Percentiles rank a stretch among this genome's conserved stretches.
Evolutionary conservation across 2,329 filamentous ascomycete species (phyloP).

Genomic region (Apiospora hydei): DNA sequence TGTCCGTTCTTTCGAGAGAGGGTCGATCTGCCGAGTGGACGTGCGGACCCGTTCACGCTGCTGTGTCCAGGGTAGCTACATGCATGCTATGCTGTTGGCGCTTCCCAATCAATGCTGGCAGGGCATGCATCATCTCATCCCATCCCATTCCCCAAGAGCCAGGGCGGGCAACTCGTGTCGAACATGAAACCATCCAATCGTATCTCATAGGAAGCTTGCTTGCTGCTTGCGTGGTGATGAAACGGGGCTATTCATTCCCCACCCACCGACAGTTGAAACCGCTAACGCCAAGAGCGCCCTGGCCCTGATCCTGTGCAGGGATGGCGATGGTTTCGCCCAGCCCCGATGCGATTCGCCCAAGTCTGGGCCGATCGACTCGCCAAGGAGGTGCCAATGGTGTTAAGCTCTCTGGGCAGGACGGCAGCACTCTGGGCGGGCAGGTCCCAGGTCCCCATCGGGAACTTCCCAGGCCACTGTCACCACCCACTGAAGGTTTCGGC

Average conservation of each 20-base stretch:
- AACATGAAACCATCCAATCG: constrained; percentile 8
- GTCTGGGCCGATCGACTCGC: background rate
- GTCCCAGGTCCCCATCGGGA: too few species aligned
- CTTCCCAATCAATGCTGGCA: too few species aligned
- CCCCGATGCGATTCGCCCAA: constrained; percentile 1
- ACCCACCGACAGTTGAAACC: constrained; percentile 1
- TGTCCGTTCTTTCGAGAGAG: too few species aligned
- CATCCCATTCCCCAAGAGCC: too few species aligned
- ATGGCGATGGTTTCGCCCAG: background rate
- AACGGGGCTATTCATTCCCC: constrained; percentile 11
- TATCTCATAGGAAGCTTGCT: background rate
- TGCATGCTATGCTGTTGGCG: too few species aligned
- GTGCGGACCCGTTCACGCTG: too few species aligned
- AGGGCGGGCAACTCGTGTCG: background rate
- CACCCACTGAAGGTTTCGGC: background rate
- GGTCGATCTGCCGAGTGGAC: background rate
- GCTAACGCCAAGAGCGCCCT: background rate
- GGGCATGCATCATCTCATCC: too few species aligned
- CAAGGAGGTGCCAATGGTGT: background rate
- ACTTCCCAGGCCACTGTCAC: background rate
- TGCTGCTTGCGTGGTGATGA: background rate
- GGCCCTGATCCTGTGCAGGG: background rate
- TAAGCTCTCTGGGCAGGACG: background rate
- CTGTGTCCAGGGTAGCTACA: too few species aligned
- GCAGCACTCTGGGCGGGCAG: too few species aligned